Percentiles rank a stretch among this genome's conserved stretches.
Evolutionary conservation across 2,329 filamentous ascomycete species (phyloP).

Genomic region (Sclerotinia minor): DNA sequence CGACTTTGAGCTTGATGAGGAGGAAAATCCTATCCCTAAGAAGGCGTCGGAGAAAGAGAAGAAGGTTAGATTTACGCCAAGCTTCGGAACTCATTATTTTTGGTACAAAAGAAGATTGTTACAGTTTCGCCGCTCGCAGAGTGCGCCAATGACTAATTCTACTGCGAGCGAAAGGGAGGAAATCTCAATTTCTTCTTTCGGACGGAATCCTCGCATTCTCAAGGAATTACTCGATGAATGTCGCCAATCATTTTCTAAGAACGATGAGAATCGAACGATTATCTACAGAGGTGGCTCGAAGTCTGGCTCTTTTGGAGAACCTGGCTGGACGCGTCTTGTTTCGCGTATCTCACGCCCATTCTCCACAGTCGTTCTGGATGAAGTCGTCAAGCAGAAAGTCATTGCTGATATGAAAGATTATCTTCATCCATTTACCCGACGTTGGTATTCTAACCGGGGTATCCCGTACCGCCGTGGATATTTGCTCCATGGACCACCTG

Average conservation of each 20-base stretch:
- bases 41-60: slow-evolving; percentile 41
- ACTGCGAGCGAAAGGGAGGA: slow-evolving; percentile 56
- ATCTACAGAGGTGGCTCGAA: slow-evolving; percentile 61
- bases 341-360: slow-evolving; percentile 60
- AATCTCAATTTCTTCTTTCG: slow-evolving; percentile 61
- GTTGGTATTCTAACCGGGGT: slow-evolving; percentile 83
- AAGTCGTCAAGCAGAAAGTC: slow-evolving; percentile 58
- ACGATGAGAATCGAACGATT: slow-evolving; percentile 62
- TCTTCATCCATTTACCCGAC: slow-evolving; percentile 59
- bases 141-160: slow-evolving; percentile 46
- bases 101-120: slow-evolving; percentile 62
- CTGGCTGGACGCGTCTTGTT: slow-evolving; percentile 61
- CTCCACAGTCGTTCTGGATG: slow-evolving; percentile 64
- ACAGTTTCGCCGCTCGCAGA: slow-evolving; percentile 55
- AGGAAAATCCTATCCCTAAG: slow-evolving; percentile 31
- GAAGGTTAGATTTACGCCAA: slow-evolving; percentile 61
- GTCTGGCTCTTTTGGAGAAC: slow-evolving; percentile 44
- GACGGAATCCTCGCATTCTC: slow-evolving; percentile 58
- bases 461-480: slow-evolving; percentile 86
- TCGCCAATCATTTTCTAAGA: slow-evolving; percentile 54
- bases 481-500: slow-evolving; percentile 76
- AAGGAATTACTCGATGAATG: slow-evolving; percentile 64
- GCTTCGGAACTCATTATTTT: slow-evolving; percentile 67
- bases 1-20: slow-evolving; percentile 34
- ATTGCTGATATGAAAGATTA: slow-evolving; percentile 64